Conservation (phyloP, 139 green algal species). For the Closterium sp. region DNA sequence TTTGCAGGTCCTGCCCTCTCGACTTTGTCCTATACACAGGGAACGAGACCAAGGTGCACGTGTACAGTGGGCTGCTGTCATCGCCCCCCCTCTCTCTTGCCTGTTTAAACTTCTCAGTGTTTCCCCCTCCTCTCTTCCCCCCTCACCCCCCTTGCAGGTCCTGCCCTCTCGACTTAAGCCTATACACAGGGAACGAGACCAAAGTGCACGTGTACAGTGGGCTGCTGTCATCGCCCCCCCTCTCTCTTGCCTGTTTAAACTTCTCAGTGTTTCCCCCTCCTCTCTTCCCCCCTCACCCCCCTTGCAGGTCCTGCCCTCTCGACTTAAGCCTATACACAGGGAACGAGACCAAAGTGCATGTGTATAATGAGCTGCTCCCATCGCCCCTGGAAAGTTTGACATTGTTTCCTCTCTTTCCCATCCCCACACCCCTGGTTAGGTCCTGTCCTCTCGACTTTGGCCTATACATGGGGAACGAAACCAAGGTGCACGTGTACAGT, state of each 20-base stretch:
- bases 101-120: neutral
- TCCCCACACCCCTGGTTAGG: neutral
- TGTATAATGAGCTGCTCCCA: neutral
- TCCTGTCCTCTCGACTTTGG: constrained; percentile 16
- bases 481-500: constrained; percentile 10
- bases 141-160: neutral
- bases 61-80: neutral
- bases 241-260: too few relatives aligned
- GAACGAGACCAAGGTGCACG: neutral
- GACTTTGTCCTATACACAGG: neutral
- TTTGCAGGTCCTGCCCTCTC: too few relatives aligned
- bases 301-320: too few relatives aligned
- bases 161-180: constrained; percentile 8
- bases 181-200: neutral
- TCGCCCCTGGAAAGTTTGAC: too few relatives aligned
- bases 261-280: neutral
- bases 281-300: too few relatives aligned
- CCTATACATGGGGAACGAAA: neutral
- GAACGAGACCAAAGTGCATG: neutral
- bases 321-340: neutral
- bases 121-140: too few relatives aligned
- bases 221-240: neutral
- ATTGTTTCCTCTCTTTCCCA: too few relatives aligned
- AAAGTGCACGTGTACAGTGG: neutral
- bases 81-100: neutral